These are phyloP conservation scores for Helianthus annuus DNA, from an alignment of 129 eudicot species.

Conservation along the genomic window DNA sequence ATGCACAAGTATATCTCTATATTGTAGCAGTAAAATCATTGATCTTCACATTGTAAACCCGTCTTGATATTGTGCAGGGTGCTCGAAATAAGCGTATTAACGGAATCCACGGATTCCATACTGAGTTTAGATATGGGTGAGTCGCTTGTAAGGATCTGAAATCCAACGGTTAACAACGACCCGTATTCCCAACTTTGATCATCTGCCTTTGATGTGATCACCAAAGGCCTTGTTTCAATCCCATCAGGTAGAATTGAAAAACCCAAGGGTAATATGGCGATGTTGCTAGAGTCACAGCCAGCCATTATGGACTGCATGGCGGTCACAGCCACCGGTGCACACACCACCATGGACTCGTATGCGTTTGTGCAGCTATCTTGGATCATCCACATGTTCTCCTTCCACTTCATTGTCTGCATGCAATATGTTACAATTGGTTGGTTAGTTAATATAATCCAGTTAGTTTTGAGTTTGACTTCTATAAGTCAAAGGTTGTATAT, in stretches of 20 bases:
- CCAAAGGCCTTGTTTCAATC: conserved; percentile 72
- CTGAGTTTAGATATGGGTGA: conserved; percentile 60
- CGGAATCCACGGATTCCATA: conserved; percentile 76
- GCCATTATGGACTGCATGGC: conserved; percentile 81
- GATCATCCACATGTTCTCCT: conserved; percentile 78
- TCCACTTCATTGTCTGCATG: conserved; percentile 62
- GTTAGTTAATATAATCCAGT: too few relatives aligned
- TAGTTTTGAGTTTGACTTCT: too few relatives aligned
- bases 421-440: not conserved
- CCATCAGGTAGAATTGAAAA: conserved; percentile 95
- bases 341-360: conserved; percentile 79
- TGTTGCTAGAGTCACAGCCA: conserved; percentile 84
- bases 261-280: conserved; percentile 82
- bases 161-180: conserved; percentile 74
- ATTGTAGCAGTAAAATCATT: conserved; percentile 30
- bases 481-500: too few relatives aligned
- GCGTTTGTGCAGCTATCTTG: conserved; percentile 82
- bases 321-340: conserved; percentile 65
- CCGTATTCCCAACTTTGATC: conserved; percentile 68
- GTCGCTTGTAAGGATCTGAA: conserved; percentile 72
- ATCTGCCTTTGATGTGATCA: conserved; percentile 60
- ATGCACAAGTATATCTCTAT: conserved; percentile 6
- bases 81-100: conserved; percentile 66
- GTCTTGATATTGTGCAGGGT: conserved; percentile 74
- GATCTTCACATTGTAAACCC: conserved; percentile 78